A percentile compares a stretch with the other conserved stretches of the same genome.
phyloP scores from a whole-genome alignment of 2,329 filamentous ascomycete species.

The Didymellaceae sp. region DNA sequence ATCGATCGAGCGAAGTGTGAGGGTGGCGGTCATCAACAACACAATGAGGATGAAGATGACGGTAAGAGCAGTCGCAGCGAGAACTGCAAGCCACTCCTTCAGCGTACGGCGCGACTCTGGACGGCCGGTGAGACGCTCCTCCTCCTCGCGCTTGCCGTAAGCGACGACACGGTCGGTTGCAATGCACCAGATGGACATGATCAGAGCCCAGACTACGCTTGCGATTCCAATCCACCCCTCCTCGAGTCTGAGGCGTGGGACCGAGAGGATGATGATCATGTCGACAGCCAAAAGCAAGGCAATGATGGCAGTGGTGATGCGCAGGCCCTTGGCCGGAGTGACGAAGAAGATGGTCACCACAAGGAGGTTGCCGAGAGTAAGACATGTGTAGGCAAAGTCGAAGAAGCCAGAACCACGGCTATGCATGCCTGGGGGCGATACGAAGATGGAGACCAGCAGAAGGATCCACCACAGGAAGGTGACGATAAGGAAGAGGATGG shows the following conservation, averaged over 20 bases:
- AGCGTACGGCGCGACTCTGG: conserved; percentile 83
- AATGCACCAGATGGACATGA: conserved; percentile 81
- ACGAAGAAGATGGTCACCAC: conserved; percentile 86
- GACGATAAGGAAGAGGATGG: conserved; percentile 74
- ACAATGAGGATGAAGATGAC: conserved; percentile 70
- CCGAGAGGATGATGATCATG: conserved; percentile 78
- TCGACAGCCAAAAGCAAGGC: conserved; percentile 73
- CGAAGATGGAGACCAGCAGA: conserved; percentile 86
- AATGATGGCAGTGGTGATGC: conserved; percentile 73
- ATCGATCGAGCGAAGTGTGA: conserved; percentile 82
- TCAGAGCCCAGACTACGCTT: conserved; percentile 80
- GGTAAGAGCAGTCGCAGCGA: conserved; percentile 75
- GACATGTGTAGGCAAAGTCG: conserved; percentile 80
- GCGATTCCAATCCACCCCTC: conserved; percentile 92
- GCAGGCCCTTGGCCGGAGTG: conserved; percentile 78
- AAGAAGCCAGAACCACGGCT: conserved; percentile 92
- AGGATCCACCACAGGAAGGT: conserved; percentile 93
- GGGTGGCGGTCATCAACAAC: conserved; percentile 77
- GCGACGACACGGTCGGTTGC: conserved; percentile 80
- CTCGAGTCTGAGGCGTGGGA: conserved; percentile 76
- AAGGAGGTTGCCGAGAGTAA: conserved; percentile 77
- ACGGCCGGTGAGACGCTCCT: conserved; percentile 88
- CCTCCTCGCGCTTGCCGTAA: conserved; percentile 92
- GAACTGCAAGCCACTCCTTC: conserved; percentile 81
- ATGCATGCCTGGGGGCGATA: conserved; percentile 86